Evolutionary conservation across 2,329 filamentous ascomycete species (phyloP).

Genomic region (Fusarium tupiense): DNA sequence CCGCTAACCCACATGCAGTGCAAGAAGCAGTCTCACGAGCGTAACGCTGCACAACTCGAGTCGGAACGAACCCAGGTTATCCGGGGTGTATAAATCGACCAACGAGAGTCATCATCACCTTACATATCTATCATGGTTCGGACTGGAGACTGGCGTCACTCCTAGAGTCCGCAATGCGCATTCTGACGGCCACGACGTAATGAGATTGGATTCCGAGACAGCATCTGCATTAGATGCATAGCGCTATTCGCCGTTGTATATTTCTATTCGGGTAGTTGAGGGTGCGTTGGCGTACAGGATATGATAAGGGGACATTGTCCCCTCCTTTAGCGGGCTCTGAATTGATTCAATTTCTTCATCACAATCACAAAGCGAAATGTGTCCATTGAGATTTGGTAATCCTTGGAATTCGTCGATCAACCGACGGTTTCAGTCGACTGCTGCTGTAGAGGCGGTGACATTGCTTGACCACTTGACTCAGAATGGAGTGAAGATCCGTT

Average conservation of each 20-base stretch:
- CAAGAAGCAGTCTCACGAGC: conserved; percentile 96
- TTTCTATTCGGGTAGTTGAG: conserved; percentile 34
- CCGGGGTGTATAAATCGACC: conserved; percentile 76
- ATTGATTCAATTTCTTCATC: conserved; percentile 35
- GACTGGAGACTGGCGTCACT: conserved; percentile 35
- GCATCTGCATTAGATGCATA: conserved; percentile 32
- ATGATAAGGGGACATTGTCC: conserved; percentile 29
- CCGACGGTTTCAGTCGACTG: conserved; percentile 5
- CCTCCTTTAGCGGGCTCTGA: conserved; percentile 33
- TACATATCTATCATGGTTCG: conserved; percentile 2
- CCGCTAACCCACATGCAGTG: conserved; percentile 62
- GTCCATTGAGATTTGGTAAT: neutral
- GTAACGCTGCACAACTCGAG: conserved; percentile 92
- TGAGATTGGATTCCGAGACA: conserved; percentile 33
- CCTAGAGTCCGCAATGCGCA: conserved; percentile 7
- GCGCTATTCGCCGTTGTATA: conserved; percentile 41
- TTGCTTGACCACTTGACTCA: conserved; percentile 33
- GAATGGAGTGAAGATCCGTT: conserved; percentile 35
- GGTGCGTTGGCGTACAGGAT: conserved; percentile 43
- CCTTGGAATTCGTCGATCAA: neutral
- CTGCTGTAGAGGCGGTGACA: conserved; percentile 30
- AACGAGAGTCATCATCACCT: neutral
- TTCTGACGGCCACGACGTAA: conserved; percentile 42
- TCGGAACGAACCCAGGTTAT: conserved; percentile 93
- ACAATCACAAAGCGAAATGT: conserved; percentile 12